A percentile compares a stretch with the other conserved stretches of the same genome.
Conservation (phyloP, 2,329 filamentous ascomycete genomes). For the Alternaria gansuensis region DNA sequence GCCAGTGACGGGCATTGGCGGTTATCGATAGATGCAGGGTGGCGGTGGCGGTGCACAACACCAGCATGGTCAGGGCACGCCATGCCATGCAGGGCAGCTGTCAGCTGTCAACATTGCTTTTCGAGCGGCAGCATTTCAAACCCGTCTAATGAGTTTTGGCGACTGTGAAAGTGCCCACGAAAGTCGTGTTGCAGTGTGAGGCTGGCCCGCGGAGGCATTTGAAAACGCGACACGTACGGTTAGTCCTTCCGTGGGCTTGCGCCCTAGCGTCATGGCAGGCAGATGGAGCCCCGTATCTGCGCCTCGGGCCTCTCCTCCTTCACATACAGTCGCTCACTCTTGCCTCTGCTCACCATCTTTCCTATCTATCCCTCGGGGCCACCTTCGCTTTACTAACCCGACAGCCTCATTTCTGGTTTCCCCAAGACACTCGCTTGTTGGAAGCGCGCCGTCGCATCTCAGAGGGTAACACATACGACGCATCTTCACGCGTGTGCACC, state of each 20-base stretch:
- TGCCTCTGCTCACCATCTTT: conserved; percentile 6
- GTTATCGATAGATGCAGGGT: conserved; percentile 21
- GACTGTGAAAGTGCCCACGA: neutral
- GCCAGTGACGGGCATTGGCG: conserved; percentile 21
- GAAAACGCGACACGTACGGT: conserved; percentile 1
- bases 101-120: neutral
- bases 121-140: neutral
- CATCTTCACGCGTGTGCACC: conserved; percentile 8
- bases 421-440: conserved; percentile 39
- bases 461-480: conserved; percentile 24
- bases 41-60: conserved; percentile 13
- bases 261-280: conserved; percentile 1
- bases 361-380: conserved; percentile 13
- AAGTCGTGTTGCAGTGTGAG: neutral
- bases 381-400: conserved; percentile 22
- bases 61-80: neutral
- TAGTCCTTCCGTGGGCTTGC: neutral
- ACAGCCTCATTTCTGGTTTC: conserved; percentile 13
- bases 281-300: conserved; percentile 12
- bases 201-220: conserved; percentile 7
- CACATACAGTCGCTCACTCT: conserved; percentile 11
- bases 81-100: conserved; percentile 9
- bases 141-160: neutral
- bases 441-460: conserved; percentile 13
- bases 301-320: conserved; percentile 16